Conservation (phyloP, 371 early-diverging fungal genomes). For the Zychaea mexicana region DNA sequence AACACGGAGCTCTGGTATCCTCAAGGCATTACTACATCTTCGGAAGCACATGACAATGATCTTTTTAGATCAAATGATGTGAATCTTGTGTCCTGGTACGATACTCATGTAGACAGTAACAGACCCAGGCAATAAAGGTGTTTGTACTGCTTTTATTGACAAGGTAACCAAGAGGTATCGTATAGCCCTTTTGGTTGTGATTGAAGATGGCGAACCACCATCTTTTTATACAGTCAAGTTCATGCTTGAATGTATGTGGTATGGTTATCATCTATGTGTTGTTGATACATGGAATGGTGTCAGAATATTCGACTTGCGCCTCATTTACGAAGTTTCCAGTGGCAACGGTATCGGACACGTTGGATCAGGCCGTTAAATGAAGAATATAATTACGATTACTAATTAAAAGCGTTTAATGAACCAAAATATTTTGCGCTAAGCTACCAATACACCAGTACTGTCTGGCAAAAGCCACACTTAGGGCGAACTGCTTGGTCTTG, state of each 20-base stretch:
- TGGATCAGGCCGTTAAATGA: slow-evolving; percentile 5
- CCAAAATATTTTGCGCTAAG: no score
- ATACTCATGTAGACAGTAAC: neutral
- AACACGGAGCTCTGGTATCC: slow-evolving; percentile 8
- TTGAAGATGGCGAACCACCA: neutral
- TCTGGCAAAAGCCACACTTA: no score
- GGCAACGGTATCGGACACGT: slow-evolving; percentile 13
- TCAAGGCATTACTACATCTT: slow-evolving; percentile 13
- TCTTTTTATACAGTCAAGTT: slow-evolving; percentile 10
- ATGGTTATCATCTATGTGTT: slow-evolving; percentile 10
- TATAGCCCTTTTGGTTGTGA: slow-evolving; percentile 6
- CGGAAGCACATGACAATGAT: slow-evolving; percentile 12
- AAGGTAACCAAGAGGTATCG: neutral
- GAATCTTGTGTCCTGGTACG: slow-evolving; percentile 10
- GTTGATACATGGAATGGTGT: slow-evolving; percentile 10
- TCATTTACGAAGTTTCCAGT: slow-evolving; percentile 8
- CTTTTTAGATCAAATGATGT: neutral
- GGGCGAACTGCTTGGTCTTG: no score
- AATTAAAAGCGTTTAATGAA: neutral
- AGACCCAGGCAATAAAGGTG: slow-evolving; percentile 6
- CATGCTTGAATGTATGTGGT: slow-evolving; percentile 14
- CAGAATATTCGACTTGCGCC: slow-evolving; percentile 10
- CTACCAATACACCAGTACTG: no score
- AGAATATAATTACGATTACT: slow-evolving; percentile 7
- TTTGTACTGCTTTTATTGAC: slow-evolving; percentile 12